Percentiles rank a stretch among this genome's conserved stretches.
These are phyloP conservation scores for Colletotrichum cordylinicola DNA, from an alignment of 2,329 filamentous ascomycete species.

Conservation along the genomic window DNA sequence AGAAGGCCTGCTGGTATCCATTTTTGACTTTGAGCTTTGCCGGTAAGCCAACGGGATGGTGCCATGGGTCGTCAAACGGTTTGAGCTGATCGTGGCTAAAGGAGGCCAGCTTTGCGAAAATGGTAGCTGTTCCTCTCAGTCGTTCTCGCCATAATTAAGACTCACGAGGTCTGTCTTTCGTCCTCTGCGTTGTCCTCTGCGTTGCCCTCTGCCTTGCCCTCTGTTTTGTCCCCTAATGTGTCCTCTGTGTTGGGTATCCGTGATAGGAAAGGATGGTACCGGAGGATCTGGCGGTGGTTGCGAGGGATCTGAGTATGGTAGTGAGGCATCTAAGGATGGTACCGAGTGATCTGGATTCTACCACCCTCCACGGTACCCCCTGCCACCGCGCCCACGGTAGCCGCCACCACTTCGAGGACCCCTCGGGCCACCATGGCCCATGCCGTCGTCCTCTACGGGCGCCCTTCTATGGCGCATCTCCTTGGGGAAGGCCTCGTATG, in stretches of 20 bases:
- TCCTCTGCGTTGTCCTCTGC: not conserved
- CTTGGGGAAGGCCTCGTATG: slow-evolving; percentile 83
- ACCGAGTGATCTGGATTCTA: slow-evolving; percentile 26
- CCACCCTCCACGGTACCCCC: slow-evolving; percentile 57
- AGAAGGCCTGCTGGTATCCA: not conserved
- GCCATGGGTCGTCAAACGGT: not conserved
- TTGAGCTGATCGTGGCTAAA: not conserved
- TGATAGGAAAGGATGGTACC: not conserved
- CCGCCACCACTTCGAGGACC: slow-evolving; percentile 60
- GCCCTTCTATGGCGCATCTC: slow-evolving; percentile 79
- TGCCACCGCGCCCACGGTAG: slow-evolving; percentile 56
- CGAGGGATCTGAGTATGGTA: not conserved
- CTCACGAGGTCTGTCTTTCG: not conserved
- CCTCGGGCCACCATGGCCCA: slow-evolving; percentile 53
- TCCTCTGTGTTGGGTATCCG: not conserved
- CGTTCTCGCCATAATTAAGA: not conserved
- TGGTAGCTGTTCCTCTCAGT: not conserved
- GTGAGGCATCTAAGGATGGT: not conserved
- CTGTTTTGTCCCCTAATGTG: not conserved
- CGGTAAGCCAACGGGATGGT: not conserved
- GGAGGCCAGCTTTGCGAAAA: not conserved
- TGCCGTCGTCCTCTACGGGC: slow-evolving; percentile 51
- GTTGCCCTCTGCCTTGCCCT: not conserved
- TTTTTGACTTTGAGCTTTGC: not conserved
- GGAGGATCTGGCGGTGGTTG: not conserved